phyloP scores from a whole-genome alignment of 768 basidiomycete genomes.

The Clavulina sp. region DNA sequence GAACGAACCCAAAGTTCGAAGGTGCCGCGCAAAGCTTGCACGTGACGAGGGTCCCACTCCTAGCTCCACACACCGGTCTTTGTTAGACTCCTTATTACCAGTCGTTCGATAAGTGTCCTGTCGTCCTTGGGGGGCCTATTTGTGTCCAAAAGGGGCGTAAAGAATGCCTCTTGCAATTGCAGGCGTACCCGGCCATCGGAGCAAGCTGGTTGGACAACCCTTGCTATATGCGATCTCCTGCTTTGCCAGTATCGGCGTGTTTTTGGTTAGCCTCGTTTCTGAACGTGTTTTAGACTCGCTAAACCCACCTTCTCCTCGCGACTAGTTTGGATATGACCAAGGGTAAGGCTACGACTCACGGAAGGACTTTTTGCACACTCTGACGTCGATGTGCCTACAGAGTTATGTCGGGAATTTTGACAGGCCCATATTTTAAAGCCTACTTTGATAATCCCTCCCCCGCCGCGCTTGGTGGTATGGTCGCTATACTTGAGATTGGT shows the following conservation, averaged over 20 bases:
- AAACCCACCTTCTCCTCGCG: conserved; percentile 5
- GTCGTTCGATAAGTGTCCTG: no score
- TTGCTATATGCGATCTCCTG: conserved; percentile 64
- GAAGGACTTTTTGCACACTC: background rate
- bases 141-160: background rate
- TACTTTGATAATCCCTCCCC: conserved; percentile 68
- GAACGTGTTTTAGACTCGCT: conserved; percentile 3
- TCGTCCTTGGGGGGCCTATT: background rate
- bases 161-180: conserved; percentile 1
- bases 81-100: no score
- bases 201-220: conserved; percentile 52
- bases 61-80: no score
- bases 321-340: conserved; percentile 73
- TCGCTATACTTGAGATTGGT: conserved; percentile 85
- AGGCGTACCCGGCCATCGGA: background rate
- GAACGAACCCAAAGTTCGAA: no score
- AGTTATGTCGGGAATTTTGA: conserved; percentile 87
- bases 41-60: no score
- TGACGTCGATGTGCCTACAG: conserved; percentile 23
- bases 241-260: conserved; percentile 72
- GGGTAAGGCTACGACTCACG: conserved; percentile 30
- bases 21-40: no score
- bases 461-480: conserved; percentile 77
- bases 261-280: conserved; percentile 32
- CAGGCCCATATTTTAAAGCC: conserved; percentile 60